These are phyloP conservation scores for Micromonas commoda DNA, from an alignment of 139 green algal genomes.

Conservation along the genomic window DNA sequence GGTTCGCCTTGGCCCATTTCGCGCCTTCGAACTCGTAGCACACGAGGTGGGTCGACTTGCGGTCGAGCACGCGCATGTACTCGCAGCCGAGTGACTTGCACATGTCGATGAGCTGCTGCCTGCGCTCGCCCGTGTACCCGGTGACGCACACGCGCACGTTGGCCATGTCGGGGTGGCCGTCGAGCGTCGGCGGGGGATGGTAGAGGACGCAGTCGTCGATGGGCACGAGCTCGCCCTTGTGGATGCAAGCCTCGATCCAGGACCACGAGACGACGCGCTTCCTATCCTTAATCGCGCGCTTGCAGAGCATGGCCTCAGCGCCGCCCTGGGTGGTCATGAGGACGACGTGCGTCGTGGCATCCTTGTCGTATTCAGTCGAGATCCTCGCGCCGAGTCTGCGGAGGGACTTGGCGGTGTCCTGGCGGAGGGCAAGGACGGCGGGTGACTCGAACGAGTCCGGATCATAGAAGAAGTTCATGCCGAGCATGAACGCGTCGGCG, in stretches of 20 bases:
- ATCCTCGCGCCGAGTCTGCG: neutral
- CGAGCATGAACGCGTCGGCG: neutral
- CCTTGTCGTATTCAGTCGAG: neutral
- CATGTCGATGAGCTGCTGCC: neutral
- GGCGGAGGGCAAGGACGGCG: too few relatives aligned
- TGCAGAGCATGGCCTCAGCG: neutral
- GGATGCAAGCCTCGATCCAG: neutral
- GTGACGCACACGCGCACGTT: neutral
- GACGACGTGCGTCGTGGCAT: neutral
- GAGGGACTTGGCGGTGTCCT: too few relatives aligned
- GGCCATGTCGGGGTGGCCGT: neutral
- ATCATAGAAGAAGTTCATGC: neutral
- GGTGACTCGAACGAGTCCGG: too few relatives aligned
- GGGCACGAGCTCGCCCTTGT: neutral
- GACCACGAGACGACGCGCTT: neutral
- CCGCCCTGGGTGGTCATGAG: neutral
- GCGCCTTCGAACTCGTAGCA: constrained; percentile 2
- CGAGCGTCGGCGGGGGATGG: neutral
- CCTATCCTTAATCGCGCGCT: neutral
- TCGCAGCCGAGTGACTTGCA: neutral
- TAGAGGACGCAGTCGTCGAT: neutral
- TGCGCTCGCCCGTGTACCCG: neutral
- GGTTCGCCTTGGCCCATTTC: constrained; percentile 8
- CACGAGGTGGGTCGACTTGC: neutral
- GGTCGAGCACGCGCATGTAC: constrained; percentile 6